Base-by-base conservation (phyloP, 495 filamentous ascomycete genomes). In the Echria macrotheca region DNA sequence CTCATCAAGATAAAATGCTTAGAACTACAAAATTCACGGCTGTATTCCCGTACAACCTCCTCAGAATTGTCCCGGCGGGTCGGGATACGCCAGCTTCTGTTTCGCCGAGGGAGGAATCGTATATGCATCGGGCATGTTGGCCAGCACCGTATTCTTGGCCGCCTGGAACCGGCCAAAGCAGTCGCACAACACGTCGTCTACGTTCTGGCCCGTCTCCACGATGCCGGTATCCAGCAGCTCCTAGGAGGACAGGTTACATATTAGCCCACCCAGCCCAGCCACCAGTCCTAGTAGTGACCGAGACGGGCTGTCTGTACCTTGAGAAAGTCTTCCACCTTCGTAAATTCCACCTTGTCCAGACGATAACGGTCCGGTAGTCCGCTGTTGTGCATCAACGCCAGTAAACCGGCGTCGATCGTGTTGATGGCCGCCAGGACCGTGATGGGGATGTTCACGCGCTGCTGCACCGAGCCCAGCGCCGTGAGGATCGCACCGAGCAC, bases 311-410 rank as follows among this genome's bases (percentile, higher is more conserved):
- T n/a, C n/a, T n/a, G 1, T 25, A 65, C 64, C 59, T 70, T 69
- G 40, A 78, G 57, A 47, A 63, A 67, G 40, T 75, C 72, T 52
- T 72, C 67, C 18, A 74, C 59, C 32, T 69, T 69, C 24, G 46
- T 47, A 48, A 76, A 71, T 53, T 76, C 71, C 24, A 65, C 60
- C 43, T 65, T 61, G 54, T 76, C 64, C 38, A 67, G 63, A 11
- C 73, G 66, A 29, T 73, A 71, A 4, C 75, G 59, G 46, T 74
- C 66, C 8, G 75, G 75, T 7, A 78, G 55, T 0, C 75, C 75
- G 47, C 73, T 75, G 49, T 76, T 76, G 57, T 75, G 71, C 51
- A 78, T 44, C 26, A 78, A 50, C 9, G 69, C 75, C 2, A 78
- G 58, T 7, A 78, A 45, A 5, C 75, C 75, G 15, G 73, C 73